phyloP scores from a whole-genome alignment of 2,329 filamentous ascomycete genomes.

The Cladosporium oxysporum region DNA sequence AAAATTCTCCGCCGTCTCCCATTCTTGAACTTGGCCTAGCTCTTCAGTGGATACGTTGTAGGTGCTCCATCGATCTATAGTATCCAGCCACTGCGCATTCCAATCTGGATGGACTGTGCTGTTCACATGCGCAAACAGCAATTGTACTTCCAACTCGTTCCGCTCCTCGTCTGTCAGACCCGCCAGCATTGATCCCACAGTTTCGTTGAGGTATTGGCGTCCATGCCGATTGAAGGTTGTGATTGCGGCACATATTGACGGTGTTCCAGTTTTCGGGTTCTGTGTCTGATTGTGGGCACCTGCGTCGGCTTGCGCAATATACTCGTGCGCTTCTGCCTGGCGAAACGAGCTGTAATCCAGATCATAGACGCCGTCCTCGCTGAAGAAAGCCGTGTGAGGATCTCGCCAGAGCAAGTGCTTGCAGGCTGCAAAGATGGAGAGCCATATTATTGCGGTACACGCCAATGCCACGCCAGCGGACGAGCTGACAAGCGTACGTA shows the following conservation, averaged over 20 bases:
- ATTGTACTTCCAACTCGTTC: not conserved
- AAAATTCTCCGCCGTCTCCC: not conserved
- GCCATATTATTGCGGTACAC: not conserved
- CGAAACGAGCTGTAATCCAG: constrained; percentile 20
- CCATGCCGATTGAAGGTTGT: not conserved
- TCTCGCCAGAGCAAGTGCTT: constrained; percentile 22
- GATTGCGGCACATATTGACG: not conserved
- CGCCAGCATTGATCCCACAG: not conserved
- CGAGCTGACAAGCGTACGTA: not conserved
- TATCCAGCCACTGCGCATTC: not conserved
- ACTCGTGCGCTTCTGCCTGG: constrained; percentile 16
- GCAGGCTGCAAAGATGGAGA: constrained; percentile 19
- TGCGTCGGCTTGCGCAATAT: not conserved
- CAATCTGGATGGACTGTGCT: not conserved
- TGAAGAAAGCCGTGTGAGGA: constrained; percentile 25
- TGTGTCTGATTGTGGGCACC: not conserved
- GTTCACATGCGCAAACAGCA: not conserved
- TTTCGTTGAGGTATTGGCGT: not conserved
- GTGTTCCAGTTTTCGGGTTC: not conserved
- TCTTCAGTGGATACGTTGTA: not conserved
- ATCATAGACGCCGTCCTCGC: constrained; percentile 23
- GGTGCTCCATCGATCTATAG: not conserved
- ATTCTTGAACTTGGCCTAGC: not conserved
- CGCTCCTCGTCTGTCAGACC: not conserved
- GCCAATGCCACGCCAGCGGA: not conserved